phyloP scores from a whole-genome alignment of 352 stramenopile genomes.

The Phytophthora quininea region DNA sequence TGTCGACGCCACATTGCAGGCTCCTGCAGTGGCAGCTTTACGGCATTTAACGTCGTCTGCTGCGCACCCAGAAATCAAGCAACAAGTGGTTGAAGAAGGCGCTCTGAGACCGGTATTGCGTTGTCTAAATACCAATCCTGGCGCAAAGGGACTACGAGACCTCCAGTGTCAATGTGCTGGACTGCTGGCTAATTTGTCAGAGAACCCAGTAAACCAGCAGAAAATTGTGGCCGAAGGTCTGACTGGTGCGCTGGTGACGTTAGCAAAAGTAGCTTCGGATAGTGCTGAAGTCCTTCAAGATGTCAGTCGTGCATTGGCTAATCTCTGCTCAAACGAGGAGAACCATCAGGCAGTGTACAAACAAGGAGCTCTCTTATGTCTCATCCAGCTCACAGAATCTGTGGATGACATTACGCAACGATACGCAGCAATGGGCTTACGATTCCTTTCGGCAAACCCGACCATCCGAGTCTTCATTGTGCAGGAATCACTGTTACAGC shows the following conservation, averaged over 20 bases:
- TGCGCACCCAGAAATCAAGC: conserved; percentile 83
- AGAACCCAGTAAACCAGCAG: conserved; percentile 91
- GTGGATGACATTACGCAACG: conserved; percentile 92
- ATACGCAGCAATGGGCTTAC: conserved; percentile 95
- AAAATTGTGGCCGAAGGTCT: conserved; percentile 92
- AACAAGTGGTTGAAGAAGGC: conserved; percentile 82
- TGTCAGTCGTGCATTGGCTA: conserved; percentile 90
- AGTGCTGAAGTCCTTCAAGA: conserved; percentile 96
- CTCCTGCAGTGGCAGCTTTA: conserved; percentile 88
- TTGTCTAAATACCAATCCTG: conserved; percentile 74
- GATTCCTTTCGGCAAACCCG: conserved; percentile 94
- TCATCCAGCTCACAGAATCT: conserved; percentile 90
- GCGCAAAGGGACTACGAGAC: conserved; percentile 83
- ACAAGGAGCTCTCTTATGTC: conserved; percentile 90
- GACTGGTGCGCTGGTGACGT: conserved; percentile 79
- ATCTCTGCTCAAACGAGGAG: conserved; percentile 95
- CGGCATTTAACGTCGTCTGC: conserved; percentile 87
- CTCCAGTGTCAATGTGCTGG: conserved; percentile 94
- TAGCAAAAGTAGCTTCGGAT: conserved; percentile 66
- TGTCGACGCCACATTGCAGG: conserved; percentile 89
- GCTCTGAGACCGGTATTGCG: conserved; percentile 86
- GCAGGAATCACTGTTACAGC: conserved; percentile 87
- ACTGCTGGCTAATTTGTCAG: conserved; percentile 93
- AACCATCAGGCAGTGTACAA: conserved; percentile 94
- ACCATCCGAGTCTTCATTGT: conserved; percentile 94